These are phyloP conservation scores for Trichoderma afroharzianum DNA, from an alignment of 2,329 filamentous ascomycete species.

Conservation along the genomic window DNA sequence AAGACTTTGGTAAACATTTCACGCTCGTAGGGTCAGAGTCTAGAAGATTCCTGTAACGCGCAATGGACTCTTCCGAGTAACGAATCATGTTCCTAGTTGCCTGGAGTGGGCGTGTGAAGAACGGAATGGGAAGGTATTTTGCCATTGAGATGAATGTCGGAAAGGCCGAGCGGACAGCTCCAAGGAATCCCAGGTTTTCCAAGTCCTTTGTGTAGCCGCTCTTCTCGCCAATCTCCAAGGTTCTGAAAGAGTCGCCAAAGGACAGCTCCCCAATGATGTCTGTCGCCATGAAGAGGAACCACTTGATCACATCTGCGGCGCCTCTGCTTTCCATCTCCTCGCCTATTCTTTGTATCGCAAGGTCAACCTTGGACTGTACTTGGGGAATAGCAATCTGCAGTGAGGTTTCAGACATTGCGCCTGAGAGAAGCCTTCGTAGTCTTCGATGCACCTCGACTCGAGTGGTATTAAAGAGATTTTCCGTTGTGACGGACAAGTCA, in stretches of 20 bases:
- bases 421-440: constrained; percentile 41
- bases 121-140: background rate
- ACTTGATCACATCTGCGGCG: constrained; percentile 47
- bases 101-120: background rate
- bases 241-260: constrained; percentile 54
- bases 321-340: constrained; percentile 39
- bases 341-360: constrained; percentile 42
- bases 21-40: constrained; percentile 21
- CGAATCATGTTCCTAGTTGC: constrained; percentile 24
- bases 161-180: constrained; percentile 27
- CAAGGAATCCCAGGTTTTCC: constrained; percentile 44
- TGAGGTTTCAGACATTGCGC: constrained; percentile 36
- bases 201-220: background rate
- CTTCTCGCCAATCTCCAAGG: constrained; percentile 32
- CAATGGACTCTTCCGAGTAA: constrained; percentile 30
- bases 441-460: constrained; percentile 38
- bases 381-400: constrained; percentile 31
- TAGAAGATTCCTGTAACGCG: constrained; percentile 26
- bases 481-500: background rate
- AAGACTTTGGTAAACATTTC: constrained; percentile 35
- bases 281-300: constrained; percentile 52
- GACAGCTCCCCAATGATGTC: constrained; percentile 52
- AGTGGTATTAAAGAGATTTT: constrained; percentile 34
- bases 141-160: background rate
- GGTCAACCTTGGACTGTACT: constrained; percentile 35